phyloP scores from a whole-genome alignment of 257 asterid genomes.

The Ehretia macrophylla region DNA sequence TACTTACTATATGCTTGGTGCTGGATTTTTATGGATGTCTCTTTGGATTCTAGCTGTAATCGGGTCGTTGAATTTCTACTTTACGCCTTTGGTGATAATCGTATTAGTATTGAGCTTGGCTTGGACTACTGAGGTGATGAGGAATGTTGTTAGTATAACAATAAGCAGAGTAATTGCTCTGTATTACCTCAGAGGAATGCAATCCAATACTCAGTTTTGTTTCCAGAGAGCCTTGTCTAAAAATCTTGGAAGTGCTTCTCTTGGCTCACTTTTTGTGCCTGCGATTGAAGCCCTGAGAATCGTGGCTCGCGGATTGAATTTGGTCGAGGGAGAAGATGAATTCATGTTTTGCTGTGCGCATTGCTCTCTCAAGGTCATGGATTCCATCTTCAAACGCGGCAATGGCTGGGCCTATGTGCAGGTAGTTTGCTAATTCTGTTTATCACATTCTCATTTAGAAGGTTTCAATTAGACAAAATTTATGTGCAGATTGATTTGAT shows the following conservation, averaged over 20 bases:
- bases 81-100: conserved; percentile 59
- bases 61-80: conserved; percentile 72
- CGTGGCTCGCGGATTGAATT: conserved; percentile 82
- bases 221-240: conserved; percentile 80
- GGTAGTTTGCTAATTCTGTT: conserved; percentile 27
- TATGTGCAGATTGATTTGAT: no score
- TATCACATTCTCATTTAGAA: not conserved
- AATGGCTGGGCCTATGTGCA: conserved; percentile 99
- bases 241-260: conserved; percentile 87
- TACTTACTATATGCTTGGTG: conserved; percentile 73
- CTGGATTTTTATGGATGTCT: conserved; percentile 93
- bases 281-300: conserved; percentile 72
- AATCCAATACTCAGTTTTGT: conserved; percentile 73
- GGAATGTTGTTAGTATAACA: conserved; percentile 86
- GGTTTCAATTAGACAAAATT: not conserved
- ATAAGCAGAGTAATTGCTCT: conserved; percentile 83
- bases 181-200: conserved; percentile 93
- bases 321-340: conserved; percentile 95
- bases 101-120: conserved; percentile 60
- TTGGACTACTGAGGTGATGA: conserved; percentile 97
- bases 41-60: conserved; percentile 81
- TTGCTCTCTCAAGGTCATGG: conserved; percentile 85
- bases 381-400: conserved; percentile 75
- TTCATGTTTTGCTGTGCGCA: conserved; percentile 97
- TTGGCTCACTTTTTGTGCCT: conserved; percentile 90